These are phyloP conservation scores for Malania oleifera DNA, from an alignment of 164 flowering plant species.

Conservation along the genomic window DNA sequence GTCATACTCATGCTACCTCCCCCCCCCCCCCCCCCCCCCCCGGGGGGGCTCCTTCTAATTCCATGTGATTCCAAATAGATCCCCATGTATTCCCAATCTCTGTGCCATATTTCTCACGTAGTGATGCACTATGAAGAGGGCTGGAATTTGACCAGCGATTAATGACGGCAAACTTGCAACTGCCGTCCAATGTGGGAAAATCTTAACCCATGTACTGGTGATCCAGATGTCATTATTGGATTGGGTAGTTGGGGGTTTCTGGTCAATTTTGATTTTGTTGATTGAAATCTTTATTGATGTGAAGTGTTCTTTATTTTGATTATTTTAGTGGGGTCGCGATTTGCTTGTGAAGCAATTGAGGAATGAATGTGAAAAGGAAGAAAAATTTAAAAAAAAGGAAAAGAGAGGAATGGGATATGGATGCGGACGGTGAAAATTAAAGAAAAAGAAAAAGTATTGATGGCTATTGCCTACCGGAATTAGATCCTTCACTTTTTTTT, in stretches of 20 bases:
- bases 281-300: background rate
- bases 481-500: conserved; percentile 1
- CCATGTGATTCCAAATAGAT: too few relatives aligned
- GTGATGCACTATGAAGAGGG: too few relatives aligned
- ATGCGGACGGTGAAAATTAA: conserved; percentile 12
- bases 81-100: too few relatives aligned
- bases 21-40: too few relatives aligned
- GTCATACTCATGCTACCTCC: conserved; percentile 4
- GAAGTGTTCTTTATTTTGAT: background rate
- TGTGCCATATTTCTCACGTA: conserved; percentile 2
- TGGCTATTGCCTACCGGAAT: conserved; percentile 23
- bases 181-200: conserved; percentile 4
- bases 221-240: too few relatives aligned
- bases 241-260: background rate
- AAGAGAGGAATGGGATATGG: conserved; percentile 1
- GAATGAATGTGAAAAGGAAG: too few relatives aligned
- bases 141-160: conserved; percentile 6
- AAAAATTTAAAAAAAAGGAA: background rate
- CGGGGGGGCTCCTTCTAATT: too few relatives aligned
- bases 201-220: too few relatives aligned
- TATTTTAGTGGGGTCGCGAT: conserved; percentile 2
- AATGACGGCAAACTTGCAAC: conserved; percentile 21
- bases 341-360: conserved; percentile 29
- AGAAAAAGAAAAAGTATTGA: conserved; percentile 21
- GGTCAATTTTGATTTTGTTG: background rate